phyloP scores from a whole-genome alignment of 2,329 filamentous ascomycete genomes.

The Clonostachys rhizophaga region DNA sequence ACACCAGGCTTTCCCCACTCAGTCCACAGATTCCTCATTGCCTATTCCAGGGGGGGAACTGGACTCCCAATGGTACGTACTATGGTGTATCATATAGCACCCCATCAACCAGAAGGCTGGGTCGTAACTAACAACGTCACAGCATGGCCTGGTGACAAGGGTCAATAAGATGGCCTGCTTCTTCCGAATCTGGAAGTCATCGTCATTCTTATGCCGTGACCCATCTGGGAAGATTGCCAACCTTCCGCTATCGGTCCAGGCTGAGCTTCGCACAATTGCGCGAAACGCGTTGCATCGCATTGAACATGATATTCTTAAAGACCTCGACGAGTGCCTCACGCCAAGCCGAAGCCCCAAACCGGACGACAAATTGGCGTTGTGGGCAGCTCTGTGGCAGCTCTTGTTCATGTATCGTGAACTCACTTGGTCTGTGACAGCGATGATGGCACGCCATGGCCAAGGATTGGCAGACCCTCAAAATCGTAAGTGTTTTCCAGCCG shows the following conservation, averaged over 20 bases:
- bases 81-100: conserved; percentile 3
- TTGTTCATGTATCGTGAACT: conserved; percentile 43
- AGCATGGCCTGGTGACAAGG: conserved; percentile 35
- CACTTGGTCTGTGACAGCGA: conserved; percentile 11
- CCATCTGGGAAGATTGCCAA: conserved; percentile 26
- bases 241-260: conserved; percentile 32
- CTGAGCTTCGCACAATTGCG: conserved; percentile 32
- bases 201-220: conserved; percentile 32
- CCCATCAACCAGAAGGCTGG: neutral
- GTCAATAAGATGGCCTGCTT: conserved; percentile 43
- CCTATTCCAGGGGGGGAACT: conserved; percentile 25
- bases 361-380: conserved; percentile 36
- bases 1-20: conserved; percentile 21
- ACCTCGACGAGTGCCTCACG: conserved; percentile 22
- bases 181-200: conserved; percentile 42
- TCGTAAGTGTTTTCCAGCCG: neutral
- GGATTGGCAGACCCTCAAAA: neutral
- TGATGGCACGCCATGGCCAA: conserved; percentile 13
- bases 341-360: conserved; percentile 20
- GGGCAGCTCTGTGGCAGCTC: conserved; percentile 43
- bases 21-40: conserved; percentile 29
- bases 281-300: conserved; percentile 25
- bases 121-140: neutral
- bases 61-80: conserved; percentile 30
- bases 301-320: conserved; percentile 31